Conservation (phyloP, 495 filamentous ascomycete genomes). For the Tuber microsphaerosporum region DNA sequence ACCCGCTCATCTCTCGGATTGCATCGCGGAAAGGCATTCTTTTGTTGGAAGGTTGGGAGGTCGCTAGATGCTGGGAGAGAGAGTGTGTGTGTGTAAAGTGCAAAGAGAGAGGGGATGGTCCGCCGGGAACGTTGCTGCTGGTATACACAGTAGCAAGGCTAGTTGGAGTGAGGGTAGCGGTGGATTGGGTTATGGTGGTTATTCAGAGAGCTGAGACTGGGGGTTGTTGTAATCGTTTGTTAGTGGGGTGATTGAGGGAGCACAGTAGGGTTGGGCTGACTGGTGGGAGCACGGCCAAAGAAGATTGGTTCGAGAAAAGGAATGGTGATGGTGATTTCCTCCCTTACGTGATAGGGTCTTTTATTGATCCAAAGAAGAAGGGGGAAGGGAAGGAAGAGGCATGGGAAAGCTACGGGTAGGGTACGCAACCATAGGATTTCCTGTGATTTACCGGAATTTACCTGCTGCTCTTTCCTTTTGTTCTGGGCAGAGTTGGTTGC, state of each 20-base stretch:
- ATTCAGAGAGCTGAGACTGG: background rate
- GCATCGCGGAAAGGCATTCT: constrained; percentile 37
- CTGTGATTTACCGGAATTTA: background rate
- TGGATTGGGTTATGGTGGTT: no score
- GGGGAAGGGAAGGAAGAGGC: background rate
- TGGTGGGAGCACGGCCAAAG: background rate
- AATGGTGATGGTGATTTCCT: background rate
- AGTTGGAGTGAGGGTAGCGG: background rate
- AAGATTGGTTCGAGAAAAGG: background rate
- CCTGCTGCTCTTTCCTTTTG: background rate
- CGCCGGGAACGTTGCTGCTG: background rate
- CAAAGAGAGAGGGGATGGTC: background rate
- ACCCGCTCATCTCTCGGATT: constrained; percentile 35
- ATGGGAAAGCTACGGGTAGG: background rate
- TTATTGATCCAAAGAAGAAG: background rate
- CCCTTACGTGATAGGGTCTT: background rate
- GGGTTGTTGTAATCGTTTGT: background rate
- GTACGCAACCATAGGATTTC: background rate
- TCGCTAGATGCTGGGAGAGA: background rate
- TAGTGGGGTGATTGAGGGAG: background rate
- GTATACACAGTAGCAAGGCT: background rate
- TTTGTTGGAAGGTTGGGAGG: background rate
- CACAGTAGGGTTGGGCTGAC: background rate
- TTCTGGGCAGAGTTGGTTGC: background rate
- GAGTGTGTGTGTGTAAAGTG: background rate